phyloP scores from a whole-genome alignment of 495 filamentous ascomycete genomes.

The Lichina pygmaea region DNA sequence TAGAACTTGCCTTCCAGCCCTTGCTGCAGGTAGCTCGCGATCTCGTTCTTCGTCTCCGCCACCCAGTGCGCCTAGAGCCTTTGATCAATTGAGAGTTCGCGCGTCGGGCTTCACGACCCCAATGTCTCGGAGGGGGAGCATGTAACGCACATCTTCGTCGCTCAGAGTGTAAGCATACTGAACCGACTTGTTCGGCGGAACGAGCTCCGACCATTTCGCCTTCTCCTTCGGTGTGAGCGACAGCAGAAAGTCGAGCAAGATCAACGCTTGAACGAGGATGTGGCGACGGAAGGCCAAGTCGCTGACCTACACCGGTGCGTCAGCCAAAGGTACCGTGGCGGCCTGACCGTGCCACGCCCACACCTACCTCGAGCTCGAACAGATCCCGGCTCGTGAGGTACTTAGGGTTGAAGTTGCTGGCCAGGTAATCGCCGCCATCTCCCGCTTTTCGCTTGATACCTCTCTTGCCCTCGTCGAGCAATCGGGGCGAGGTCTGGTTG shows the following conservation, averaged over 20 bases:
- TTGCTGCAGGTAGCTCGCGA: slow-evolving; percentile 54
- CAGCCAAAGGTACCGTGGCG: background rate
- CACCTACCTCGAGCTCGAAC: slow-evolving; percentile 68
- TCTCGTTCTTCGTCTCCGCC: slow-evolving; percentile 35
- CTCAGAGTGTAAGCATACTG: slow-evolving; percentile 49
- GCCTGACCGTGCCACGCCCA: background rate
- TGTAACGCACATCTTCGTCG: slow-evolving; percentile 47
- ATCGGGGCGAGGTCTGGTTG: slow-evolving; percentile 19
- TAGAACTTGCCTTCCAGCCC: slow-evolving; percentile 72
- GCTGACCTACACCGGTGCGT: slow-evolving; percentile 29
- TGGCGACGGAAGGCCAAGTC: slow-evolving; percentile 84
- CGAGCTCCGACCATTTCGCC: slow-evolving; percentile 37
- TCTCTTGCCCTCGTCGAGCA: slow-evolving; percentile 29
- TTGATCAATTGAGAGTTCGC: slow-evolving; percentile 10
- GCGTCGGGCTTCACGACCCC: slow-evolving; percentile 2
- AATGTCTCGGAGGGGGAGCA: background rate
- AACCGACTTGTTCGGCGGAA: slow-evolving; percentile 50
- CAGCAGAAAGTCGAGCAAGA: slow-evolving; percentile 76
- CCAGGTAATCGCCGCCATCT: slow-evolving; percentile 29
- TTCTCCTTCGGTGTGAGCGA: slow-evolving; percentile 66
- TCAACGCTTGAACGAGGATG: slow-evolving; percentile 79
- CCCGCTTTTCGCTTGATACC: slow-evolving; percentile 51
- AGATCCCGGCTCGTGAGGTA: slow-evolving; percentile 87
- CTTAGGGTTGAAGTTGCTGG: slow-evolving; percentile 77
- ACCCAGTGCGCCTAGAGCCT: slow-evolving; percentile 42